phyloP scores from a whole-genome alignment of 768 basidiomycete genomes.

The Termitomyces heimii region DNA sequence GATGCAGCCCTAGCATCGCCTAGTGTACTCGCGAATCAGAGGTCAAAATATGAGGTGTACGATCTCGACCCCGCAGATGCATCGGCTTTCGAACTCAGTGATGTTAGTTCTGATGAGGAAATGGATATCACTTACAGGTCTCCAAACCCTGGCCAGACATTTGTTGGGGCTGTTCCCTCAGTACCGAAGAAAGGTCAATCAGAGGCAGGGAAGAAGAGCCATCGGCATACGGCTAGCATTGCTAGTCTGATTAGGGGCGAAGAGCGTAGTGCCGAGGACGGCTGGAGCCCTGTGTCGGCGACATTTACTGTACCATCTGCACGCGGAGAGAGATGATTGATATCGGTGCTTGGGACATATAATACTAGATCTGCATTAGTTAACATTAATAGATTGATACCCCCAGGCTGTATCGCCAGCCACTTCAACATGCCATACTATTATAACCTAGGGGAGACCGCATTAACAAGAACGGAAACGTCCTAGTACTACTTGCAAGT shows the following conservation, averaged over 20 bases:
- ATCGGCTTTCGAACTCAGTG: conserved; percentile 50
- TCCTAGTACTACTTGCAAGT: background rate
- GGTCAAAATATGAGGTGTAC: conserved; percentile 72
- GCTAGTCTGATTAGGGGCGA: conserved; percentile 75
- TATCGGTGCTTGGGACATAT: background rate
- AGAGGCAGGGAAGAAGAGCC: conserved; percentile 34
- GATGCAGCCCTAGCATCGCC: conserved; percentile 46
- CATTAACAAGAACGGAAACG: background rate
- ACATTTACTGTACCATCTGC: conserved; percentile 14
- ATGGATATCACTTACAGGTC: conserved; percentile 68
- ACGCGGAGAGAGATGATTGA: background rate
- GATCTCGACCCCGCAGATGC: conserved; percentile 59
- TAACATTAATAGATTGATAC: conserved; percentile 4
- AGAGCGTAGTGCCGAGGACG: conserved; percentile 69
- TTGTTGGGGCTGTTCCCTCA: conserved; percentile 25
- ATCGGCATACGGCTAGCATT: conserved; percentile 80
- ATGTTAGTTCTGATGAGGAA: conserved; percentile 58
- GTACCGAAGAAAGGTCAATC: conserved; percentile 12
- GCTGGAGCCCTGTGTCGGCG: conserved; percentile 68
- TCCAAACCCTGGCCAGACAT: conserved; percentile 38
- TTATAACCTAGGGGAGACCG: background rate
- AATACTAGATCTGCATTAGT: background rate
- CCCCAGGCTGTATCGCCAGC: background rate
- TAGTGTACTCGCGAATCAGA: conserved; percentile 21
- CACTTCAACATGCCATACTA: background rate